Evolutionary conservation across 2,329 filamentous ascomycete species (phyloP).

Genomic region (Aspergillus aculeatus): DNA sequence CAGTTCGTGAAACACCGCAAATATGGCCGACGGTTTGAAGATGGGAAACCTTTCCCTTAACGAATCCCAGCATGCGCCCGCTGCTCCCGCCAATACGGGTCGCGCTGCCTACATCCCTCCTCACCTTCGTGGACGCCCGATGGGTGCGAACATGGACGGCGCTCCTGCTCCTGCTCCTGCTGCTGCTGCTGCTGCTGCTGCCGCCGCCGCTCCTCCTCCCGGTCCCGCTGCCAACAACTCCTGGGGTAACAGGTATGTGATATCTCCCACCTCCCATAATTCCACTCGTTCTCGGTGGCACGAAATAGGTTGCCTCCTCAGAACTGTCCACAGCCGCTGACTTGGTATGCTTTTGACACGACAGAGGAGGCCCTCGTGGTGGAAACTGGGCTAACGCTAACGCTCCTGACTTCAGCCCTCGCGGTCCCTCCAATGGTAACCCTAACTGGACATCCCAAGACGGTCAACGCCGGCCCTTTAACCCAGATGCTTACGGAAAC

Average conservation of each 20-base stretch:
- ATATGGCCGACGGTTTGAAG: slow-evolving; percentile 43
- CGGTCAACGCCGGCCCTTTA: slow-evolving; percentile 50
- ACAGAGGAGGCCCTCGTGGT: slow-evolving; percentile 33
- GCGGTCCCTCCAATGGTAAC: slow-evolving; percentile 41
- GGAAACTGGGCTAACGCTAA: slow-evolving; percentile 57
- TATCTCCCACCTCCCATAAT: background rate
- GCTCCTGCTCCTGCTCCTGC: slow-evolving; percentile 28
- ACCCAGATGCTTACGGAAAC: slow-evolving; percentile 62
- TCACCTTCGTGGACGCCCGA: slow-evolving; percentile 54
- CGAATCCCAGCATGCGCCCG: slow-evolving; percentile 60
- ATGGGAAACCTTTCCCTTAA: slow-evolving; percentile 51
- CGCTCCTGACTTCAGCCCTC: slow-evolving; percentile 57
- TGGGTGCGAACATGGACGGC: slow-evolving; percentile 39
- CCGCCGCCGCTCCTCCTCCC: slow-evolving; percentile 22
- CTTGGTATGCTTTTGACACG: slow-evolving; percentile 15
- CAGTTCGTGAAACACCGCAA: slow-evolving; percentile 26
- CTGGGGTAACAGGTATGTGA: slow-evolving; percentile 37
- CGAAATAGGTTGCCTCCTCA: background rate
- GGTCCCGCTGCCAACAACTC: slow-evolving; percentile 30
- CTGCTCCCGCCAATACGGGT: slow-evolving; percentile 48
- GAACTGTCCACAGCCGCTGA: slow-evolving; percentile 1
- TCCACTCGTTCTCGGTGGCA: background rate
- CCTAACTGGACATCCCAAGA: slow-evolving; percentile 36
- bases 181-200: slow-evolving; percentile 13
- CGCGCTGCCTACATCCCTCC: slow-evolving; percentile 66